phyloP scores from a whole-genome alignment of 2,329 filamentous ascomycete species.

The Fusarium xylarioides region DNA sequence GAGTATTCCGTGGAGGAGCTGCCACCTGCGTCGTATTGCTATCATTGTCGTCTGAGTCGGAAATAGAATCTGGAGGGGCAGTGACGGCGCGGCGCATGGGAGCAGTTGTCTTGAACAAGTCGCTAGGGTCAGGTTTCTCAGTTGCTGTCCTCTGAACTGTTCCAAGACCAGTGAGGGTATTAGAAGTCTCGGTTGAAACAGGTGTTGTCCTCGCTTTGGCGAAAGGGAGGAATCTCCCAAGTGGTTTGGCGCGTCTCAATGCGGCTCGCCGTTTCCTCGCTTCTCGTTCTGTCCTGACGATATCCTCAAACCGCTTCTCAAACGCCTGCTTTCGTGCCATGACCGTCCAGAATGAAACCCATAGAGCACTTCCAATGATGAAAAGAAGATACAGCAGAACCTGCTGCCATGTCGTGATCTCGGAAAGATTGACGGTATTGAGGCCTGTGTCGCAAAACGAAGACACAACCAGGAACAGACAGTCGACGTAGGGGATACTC shows the following conservation, averaged over 20 bases:
- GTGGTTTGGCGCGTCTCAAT: constrained; percentile 23
- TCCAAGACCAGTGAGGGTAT: constrained; percentile 27
- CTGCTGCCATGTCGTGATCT: constrained; percentile 74
- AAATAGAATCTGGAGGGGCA: constrained; percentile 25
- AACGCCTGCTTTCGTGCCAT: constrained; percentile 69
- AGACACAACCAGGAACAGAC: constrained; percentile 72
- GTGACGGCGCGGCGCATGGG: constrained; percentile 31
- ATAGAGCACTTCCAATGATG: constrained; percentile 72
- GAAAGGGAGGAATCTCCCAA: constrained; percentile 34
- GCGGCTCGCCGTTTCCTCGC: constrained; percentile 34
- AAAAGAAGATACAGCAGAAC: constrained; percentile 71
- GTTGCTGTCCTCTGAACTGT: constrained; percentile 21
- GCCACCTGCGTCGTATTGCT: constrained; percentile 38
- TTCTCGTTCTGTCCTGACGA: constrained; percentile 56
- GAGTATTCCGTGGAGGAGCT: constrained; percentile 16
- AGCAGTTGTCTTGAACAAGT: constrained; percentile 2
- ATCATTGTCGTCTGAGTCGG: constrained; percentile 31
- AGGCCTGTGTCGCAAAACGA: constrained; percentile 74
- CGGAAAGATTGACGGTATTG: constrained; percentile 72
- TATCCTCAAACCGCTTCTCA: constrained; percentile 65
- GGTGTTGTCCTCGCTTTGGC: constrained; percentile 34
- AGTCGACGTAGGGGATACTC: constrained; percentile 68
- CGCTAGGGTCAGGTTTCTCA: constrained; percentile 20
- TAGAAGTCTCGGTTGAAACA: neutral
- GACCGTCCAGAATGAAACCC: constrained; percentile 72